These are phyloP conservation scores for Pseudocercospora fijiensis DNA, from an alignment of 2,329 filamentous ascomycete genomes.

Conservation along the genomic window DNA sequence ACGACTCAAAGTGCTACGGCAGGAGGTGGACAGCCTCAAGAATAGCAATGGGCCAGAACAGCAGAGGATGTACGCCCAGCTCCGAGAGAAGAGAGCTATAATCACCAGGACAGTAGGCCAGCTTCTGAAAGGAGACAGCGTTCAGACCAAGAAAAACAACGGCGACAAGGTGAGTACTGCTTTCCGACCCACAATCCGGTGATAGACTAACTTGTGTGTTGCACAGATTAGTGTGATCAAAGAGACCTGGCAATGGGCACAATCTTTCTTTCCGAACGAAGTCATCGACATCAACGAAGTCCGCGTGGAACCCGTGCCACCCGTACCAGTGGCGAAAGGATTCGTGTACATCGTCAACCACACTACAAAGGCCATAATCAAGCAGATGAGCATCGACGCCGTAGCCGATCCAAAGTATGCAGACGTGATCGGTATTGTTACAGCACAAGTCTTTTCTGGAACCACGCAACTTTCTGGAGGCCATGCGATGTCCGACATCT, in stretches of 20 bases:
- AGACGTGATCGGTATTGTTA: constrained; percentile 75
- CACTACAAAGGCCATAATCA: constrained; percentile 70
- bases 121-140: constrained; percentile 48
- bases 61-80: constrained; percentile 42
- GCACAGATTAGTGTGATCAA: constrained; percentile 10
- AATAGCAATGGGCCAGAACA: constrained; percentile 29
- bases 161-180: constrained; percentile 12
- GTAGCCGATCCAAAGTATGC: constrained; percentile 51
- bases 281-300: constrained; percentile 15
- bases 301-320: constrained; percentile 9
- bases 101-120: constrained; percentile 57
- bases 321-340: constrained; percentile 12
- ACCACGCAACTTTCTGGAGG: constrained; percentile 60
- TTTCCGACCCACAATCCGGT: neutral
- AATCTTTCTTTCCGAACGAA: constrained; percentile 5
- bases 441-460: constrained; percentile 71
- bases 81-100: constrained; percentile 56
- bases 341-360: constrained; percentile 67
- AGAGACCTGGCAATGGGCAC: constrained; percentile 17
- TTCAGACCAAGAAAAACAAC: constrained; percentile 8
- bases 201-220: neutral
- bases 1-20: constrained; percentile 61
- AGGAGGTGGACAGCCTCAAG: constrained; percentile 55
- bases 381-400: constrained; percentile 53
- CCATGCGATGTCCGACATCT: constrained; percentile 74